These are phyloP conservation scores for Madurella fahalii DNA, from an alignment of 2,329 filamentous ascomycete genomes.

Conservation along the genomic window DNA sequence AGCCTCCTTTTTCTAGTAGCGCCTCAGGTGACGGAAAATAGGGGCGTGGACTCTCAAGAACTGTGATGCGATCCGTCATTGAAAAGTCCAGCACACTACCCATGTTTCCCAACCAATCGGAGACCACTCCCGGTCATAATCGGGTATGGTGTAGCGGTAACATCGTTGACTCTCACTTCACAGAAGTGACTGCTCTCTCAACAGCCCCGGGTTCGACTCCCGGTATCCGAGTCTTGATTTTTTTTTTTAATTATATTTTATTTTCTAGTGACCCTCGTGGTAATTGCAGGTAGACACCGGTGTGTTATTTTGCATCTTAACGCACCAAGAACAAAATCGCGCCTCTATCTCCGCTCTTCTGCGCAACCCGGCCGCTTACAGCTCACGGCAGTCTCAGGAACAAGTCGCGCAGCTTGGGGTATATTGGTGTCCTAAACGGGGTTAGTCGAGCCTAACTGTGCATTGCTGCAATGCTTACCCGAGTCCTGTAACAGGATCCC, in stretches of 20 bases:
- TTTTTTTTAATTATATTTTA: conserved; percentile 1
- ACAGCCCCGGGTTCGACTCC: conserved; percentile 20
- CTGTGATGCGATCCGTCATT: too few species aligned
- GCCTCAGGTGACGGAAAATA: too few species aligned
- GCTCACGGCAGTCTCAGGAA: conserved; percentile 30
- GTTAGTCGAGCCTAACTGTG: neutral
- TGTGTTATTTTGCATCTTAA: too few species aligned
- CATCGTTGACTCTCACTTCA: conserved; percentile 19
- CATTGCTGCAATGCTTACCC: conserved; percentile 21
- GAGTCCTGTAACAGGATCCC: conserved; percentile 39
- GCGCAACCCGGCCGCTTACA: neutral
- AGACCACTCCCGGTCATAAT: conserved; percentile 13
- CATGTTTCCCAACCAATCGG: conserved; percentile 6
- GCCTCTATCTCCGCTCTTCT: neutral
- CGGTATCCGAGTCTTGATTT: conserved; percentile 16
- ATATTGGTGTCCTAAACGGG: conserved; percentile 29
- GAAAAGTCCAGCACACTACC: too few species aligned
- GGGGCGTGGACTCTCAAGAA: too few species aligned
- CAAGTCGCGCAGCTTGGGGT: conserved; percentile 33
- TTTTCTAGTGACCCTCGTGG: too few species aligned
- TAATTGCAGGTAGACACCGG: too few species aligned
- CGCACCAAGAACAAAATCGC: neutral
- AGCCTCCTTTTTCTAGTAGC: too few species aligned
- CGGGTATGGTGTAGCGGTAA: conserved; percentile 20
- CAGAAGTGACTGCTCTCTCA: conserved; percentile 16